These are phyloP conservation scores for Diutina catenulata DNA, from an alignment of 1,139 yeast genomes.

Conservation along the genomic window DNA sequence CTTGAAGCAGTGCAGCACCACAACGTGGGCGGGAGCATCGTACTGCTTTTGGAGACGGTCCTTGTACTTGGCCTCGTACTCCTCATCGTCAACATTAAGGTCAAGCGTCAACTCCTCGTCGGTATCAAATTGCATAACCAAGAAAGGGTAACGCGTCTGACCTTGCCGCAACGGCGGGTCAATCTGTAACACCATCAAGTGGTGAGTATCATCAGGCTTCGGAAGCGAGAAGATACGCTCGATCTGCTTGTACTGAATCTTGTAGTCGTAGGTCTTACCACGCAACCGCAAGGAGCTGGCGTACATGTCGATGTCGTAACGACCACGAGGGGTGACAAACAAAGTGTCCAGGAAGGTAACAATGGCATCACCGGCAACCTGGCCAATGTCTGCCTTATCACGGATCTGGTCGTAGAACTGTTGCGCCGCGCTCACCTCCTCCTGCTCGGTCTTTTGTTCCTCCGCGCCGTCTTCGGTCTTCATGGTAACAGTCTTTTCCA, in stretches of 20 bases:
- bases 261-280: constrained; percentile 97
- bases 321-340: constrained; percentile 95
- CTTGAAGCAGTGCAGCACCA: constrained; percentile 77
- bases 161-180: constrained; percentile 91
- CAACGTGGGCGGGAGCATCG: constrained; percentile 77
- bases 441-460: constrained; percentile 26
- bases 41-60: constrained; percentile 67
- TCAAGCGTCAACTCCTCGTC: constrained; percentile 92
- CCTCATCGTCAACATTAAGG: constrained; percentile 74
- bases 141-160: constrained; percentile 89
- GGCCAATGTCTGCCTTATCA: constrained; percentile 94
- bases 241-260: constrained; percentile 80
- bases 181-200: constrained; percentile 74
- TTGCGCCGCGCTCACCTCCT: constrained; percentile 64
- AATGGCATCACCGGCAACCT: constrained; percentile 93
- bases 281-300: constrained; percentile 79
- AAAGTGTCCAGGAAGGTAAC: constrained; percentile 86
- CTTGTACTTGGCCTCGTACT: constrained; percentile 64
- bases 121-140: constrained; percentile 77
- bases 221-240: constrained; percentile 89
- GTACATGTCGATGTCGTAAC: constrained; percentile 94
- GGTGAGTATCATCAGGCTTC: constrained; percentile 88
- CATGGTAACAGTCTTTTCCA: constrained; percentile 26
- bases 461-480: constrained; percentile 25
- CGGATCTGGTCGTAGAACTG: constrained; percentile 83